Evolutionary conservation across 2,329 filamentous ascomycete species (phyloP), one percentile per base, ranked within the genome.

Genomic region (Chaetothyriales sp.): DNA sequence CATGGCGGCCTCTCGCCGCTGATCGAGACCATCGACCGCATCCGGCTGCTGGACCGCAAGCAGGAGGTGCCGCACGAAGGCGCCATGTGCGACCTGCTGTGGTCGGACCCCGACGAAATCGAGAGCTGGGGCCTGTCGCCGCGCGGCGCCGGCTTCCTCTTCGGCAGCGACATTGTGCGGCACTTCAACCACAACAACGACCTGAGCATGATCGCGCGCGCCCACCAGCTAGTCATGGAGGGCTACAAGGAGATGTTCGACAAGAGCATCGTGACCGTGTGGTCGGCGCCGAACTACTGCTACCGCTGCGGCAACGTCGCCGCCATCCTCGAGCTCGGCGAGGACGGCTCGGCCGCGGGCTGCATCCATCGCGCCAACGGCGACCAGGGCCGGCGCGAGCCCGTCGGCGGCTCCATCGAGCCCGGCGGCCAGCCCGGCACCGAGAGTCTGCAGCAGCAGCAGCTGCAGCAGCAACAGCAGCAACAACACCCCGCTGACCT

Each of bases 191-290:
- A 95, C 69, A 80, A 82, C 53, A 98, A 98, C 67, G 87, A 95
- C 64, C 77, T 98, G 25, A 88, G 84, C 19, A 77, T 98, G 49
- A 92, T 98, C 58, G 92, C 90, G 18, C 81, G 92, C 51, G 92
- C 92, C 1, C 92, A 98, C 66, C 92, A 98, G 68, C 81, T 98
- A 19, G 92, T 98, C 58, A 98, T 97, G 92, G 92, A 98, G 67
- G 92, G 92, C 0, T 98, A 95, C 69, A 97, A 97, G 71, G 92
- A 97, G 67, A 97, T 97, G 89, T 98, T 97, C 64, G 88, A 95
- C 65, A 85, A 82, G 13, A 87, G 83, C 47, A 95, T 98, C 58
- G 92, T 97, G 44, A 98, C 92, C 0, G 92, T 98, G n/a, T 98
- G 92, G 90, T 94, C 86, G 0, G 89, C 89, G 8, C 89, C 89